phyloP scores from a whole-genome alignment of 2,329 filamentous ascomycete species.

The Ceratocystis variospora region DNA sequence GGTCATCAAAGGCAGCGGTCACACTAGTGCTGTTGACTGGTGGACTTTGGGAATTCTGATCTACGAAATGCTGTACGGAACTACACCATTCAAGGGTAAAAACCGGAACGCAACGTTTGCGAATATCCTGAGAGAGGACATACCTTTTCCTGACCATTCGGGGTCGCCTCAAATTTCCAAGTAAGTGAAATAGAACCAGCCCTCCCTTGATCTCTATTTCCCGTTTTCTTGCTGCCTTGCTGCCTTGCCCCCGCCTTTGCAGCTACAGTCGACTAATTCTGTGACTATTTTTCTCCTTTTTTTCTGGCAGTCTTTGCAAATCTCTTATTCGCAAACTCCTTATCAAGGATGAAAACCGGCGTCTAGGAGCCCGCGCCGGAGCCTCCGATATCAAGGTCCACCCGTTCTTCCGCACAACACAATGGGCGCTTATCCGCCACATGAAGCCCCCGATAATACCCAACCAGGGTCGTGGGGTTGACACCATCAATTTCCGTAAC shows the following conservation, averaged over 20 bases:
- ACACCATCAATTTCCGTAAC: slow-evolving; percentile 94
- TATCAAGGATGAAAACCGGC: slow-evolving; percentile 93
- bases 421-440: slow-evolving; percentile 93
- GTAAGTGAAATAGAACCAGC: slow-evolving; percentile 40
- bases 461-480: slow-evolving; percentile 74
- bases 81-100: slow-evolving; percentile 98
- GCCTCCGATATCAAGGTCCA: slow-evolving; percentile 94
- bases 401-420: slow-evolving; percentile 88
- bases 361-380: slow-evolving; percentile 82
- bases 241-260: not conserved
- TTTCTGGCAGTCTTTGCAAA: slow-evolving; percentile 64
- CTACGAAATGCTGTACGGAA: slow-evolving; percentile 98
- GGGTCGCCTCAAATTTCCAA: slow-evolving; percentile 78
- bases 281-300: not conserved
- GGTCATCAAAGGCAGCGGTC: slow-evolving; percentile 95
- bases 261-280: slow-evolving; percentile 16
- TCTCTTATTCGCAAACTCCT: slow-evolving; percentile 89
- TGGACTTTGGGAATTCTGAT: slow-evolving; percentile 96
- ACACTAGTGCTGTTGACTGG: slow-evolving; percentile 98
- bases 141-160: slow-evolving; percentile 83
- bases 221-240: not conserved
- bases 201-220: too few relatives aligned
- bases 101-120: slow-evolving; percentile 96
- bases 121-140: slow-evolving; percentile 90
- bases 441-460: slow-evolving; percentile 97